These are phyloP conservation scores for Hypoxylon sp. DNA, from an alignment of 2,329 filamentous ascomycete genomes.

Conservation along the genomic window DNA sequence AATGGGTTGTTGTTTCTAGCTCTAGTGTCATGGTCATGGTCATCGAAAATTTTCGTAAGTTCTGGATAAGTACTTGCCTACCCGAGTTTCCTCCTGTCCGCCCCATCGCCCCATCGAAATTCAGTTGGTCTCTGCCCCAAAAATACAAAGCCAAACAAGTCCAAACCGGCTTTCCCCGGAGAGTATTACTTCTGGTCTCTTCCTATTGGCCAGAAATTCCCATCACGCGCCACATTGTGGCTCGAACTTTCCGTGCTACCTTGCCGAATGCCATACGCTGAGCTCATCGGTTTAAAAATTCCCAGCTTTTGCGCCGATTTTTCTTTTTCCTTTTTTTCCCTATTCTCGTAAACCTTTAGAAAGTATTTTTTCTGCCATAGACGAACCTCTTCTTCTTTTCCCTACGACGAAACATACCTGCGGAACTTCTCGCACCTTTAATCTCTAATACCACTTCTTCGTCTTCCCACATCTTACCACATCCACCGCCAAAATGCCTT, in stretches of 20 bases:
- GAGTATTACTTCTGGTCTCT: slow-evolving; percentile 39
- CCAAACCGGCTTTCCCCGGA: slow-evolving; percentile 41
- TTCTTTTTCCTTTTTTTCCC: slow-evolving; percentile 38
- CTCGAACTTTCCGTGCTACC: slow-evolving; percentile 37
- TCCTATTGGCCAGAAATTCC: slow-evolving; percentile 52
- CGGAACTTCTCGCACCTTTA: slow-evolving; percentile 27
- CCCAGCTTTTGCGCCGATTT: slow-evolving; percentile 39
- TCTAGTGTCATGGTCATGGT: slow-evolving; percentile 17
- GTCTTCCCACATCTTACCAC: slow-evolving; percentile 19
- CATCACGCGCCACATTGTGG: slow-evolving; percentile 47
- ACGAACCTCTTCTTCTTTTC: no score
- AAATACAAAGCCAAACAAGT: slow-evolving; percentile 23
- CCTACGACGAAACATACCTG: slow-evolving; percentile 22
- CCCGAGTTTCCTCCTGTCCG: slow-evolving; percentile 31
- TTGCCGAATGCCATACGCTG: slow-evolving; percentile 38
- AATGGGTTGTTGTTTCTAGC: slow-evolving; percentile 13
- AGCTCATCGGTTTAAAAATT: slow-evolving; percentile 47
- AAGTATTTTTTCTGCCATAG: slow-evolving; percentile 16
- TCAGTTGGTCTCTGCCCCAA: no score
- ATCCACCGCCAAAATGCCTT: slow-evolving; percentile 54
- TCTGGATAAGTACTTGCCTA: not conserved
- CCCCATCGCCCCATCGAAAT: slow-evolving; percentile 9
- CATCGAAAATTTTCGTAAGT: slow-evolving; percentile 30
- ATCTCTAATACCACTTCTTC: slow-evolving; percentile 43
- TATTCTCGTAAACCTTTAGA: slow-evolving; percentile 14